Conservation (phyloP, 345 rosid species). For the Rhodomyrtus tomentosa region DNA sequence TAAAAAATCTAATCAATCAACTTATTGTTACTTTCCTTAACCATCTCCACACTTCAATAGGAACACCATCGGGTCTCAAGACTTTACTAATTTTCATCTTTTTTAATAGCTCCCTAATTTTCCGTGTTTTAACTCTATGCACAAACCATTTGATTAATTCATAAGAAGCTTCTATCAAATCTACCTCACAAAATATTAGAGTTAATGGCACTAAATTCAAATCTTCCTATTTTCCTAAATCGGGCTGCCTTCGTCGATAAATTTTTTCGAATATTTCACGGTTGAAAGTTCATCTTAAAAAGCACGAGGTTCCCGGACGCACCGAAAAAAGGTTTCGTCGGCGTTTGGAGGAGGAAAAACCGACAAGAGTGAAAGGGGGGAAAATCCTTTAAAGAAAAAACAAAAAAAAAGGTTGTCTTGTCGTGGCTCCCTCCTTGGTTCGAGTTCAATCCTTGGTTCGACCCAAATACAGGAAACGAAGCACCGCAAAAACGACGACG, state of each 20-base stretch:
- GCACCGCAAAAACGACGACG: not conserved
- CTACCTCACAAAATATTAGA: not conserved
- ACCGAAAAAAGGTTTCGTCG: not conserved
- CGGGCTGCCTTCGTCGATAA: not conserved
- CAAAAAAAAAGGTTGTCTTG: not conserved
- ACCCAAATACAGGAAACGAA: not conserved
- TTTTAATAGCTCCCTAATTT: too few relatives aligned
- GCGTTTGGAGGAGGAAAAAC: not conserved
- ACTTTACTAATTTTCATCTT: too few relatives aligned
- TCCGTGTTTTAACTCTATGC: too few relatives aligned
- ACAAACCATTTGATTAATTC: too few relatives aligned
- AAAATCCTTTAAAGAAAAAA: not conserved
- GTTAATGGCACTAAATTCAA: not conserved
- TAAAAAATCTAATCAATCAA: too few relatives aligned
- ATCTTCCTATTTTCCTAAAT: not conserved
- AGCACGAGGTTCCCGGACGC: not conserved
- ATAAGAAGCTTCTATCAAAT: too few relatives aligned
- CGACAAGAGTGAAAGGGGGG: not conserved
- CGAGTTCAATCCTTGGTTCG: not conserved
- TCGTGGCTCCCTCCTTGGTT: not conserved
- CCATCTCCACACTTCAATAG: too few relatives aligned
- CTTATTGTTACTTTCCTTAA: too few relatives aligned
- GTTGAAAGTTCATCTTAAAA: not conserved
- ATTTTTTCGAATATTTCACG: not conserved
- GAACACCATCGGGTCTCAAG: too few relatives aligned